phyloP scores from a whole-genome alignment of 2,329 filamentous ascomycete species.

The Neophaeococcomyces mojaviensis region DNA sequence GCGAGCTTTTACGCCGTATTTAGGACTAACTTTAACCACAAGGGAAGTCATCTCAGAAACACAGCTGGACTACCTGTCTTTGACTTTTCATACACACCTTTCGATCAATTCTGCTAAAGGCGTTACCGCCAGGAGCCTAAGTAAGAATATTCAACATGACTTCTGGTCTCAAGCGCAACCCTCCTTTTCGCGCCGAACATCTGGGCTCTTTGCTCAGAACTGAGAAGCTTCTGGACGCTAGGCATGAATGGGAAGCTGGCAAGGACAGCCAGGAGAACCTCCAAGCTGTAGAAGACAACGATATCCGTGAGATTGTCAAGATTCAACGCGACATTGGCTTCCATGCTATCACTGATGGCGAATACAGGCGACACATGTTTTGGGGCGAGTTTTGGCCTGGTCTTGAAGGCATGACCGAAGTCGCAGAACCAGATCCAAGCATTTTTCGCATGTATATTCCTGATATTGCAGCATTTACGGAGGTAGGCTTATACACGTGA shows the following conservation, averaged over 20 bases:
- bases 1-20: too few relatives aligned
- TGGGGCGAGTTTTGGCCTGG: constrained; percentile 42
- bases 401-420: constrained; percentile 42
- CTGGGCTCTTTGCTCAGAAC: constrained; percentile 64
- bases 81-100: too few relatives aligned
- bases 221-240: constrained; percentile 51
- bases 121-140: too few relatives aligned
- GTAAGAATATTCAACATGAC: neutral
- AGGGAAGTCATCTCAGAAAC: too few relatives aligned
- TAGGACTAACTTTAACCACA: too few relatives aligned
- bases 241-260: constrained; percentile 51
- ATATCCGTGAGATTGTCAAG: constrained; percentile 58
- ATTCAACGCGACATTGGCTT: constrained; percentile 58
- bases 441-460: constrained; percentile 48
- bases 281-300: constrained; percentile 54
- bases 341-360: constrained; percentile 59
- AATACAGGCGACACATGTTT: constrained; percentile 46
- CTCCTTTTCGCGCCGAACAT: constrained; percentile 66
- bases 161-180: constrained; percentile 19
- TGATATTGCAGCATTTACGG: constrained; percentile 49
- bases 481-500: constrained; percentile 29
- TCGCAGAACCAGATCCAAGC: constrained; percentile 28
- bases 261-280: constrained; percentile 49
- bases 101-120: too few relatives aligned
- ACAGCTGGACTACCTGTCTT: too few relatives aligned